Base-by-base conservation (phyloP, 345 rosid genomes). In the Heritiera littoralis region DNA sequence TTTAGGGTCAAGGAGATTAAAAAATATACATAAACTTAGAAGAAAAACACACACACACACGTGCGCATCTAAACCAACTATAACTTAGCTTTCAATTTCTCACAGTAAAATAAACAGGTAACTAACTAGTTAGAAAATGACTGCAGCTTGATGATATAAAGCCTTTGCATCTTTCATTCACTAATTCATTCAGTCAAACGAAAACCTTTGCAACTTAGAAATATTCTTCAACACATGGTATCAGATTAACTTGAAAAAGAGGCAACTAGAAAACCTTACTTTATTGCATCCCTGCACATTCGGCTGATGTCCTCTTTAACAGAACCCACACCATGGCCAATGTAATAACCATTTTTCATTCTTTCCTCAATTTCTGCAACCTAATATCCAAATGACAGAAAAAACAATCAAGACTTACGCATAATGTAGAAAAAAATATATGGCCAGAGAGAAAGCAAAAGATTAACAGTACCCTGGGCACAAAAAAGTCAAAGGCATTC, bases 241-340 rank as follows among this genome's bases (percentile, higher is more conserved):
- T 17, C 58, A 64, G 54, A 78, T 32, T 40, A 71, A 80, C 17
- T 40, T 14, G 30, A 54, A 51, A 46, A 66, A 20, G 77, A 28
- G 30, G n/a, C 7, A 45, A 41, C 75, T 20, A 78, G 56, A 74
- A 68, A 78, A 66, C 30, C 92, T 85, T 93, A 94, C 99, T 94
- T 97, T 71, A 94, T 90, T 66, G 99, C 99, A 86, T 97, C 99
- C 87, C 96, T 89, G 89, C 99, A 94, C 93, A 97, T 94, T 81
- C 94, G 90, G 84, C 97, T 85, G 84, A 97, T 94, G 86, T 97
- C 99, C 81, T 94, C 98, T 89, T 89, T 94, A 76, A 94, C 97
- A 84, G 92, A 88, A 76, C 83, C 86, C 86, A 97, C 87, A 80
- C 99, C 98, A 84, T 88, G 94, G 82, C 91, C 86, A 55, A 90